Conservation (phyloP, 148 eudicot species). For the Pharnaceum exiguum region DNA sequence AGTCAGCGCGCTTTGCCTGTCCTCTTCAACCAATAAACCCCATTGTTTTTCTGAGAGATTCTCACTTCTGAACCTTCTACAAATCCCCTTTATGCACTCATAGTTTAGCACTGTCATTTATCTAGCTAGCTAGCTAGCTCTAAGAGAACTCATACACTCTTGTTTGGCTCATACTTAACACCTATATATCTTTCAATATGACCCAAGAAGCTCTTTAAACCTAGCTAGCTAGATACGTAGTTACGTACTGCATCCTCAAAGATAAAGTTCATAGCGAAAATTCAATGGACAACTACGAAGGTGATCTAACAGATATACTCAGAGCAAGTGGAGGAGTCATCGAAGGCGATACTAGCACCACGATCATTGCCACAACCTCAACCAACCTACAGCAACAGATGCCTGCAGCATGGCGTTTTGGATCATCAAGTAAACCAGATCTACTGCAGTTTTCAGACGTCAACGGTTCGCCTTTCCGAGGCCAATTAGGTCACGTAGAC, state of each 20-base stretch:
- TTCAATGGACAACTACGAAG: constrained; percentile 43
- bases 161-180: too few relatives aligned
- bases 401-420: constrained; percentile 7
- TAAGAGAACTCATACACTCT: too few relatives aligned
- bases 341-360: constrained; percentile 11
- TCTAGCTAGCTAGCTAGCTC: too few relatives aligned
- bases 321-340: constrained; percentile 34
- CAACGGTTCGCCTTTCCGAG: not conserved
- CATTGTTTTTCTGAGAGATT: constrained; percentile 3
- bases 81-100: not conserved
- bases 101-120: not conserved
- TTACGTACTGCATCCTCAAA: not conserved
- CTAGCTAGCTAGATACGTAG: not conserved
- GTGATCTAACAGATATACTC: constrained; percentile 70
- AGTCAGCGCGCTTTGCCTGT: constrained; percentile 59
- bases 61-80: constrained; percentile 5
- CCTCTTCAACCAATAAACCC: constrained; percentile 9
- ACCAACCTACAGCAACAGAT: not conserved
- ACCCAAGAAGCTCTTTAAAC: not conserved
- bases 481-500: not conserved
- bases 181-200: too few relatives aligned
- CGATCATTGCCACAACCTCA: not conserved
- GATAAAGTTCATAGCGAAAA: not conserved
- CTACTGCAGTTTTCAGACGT: constrained; percentile 2
- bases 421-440: constrained; percentile 6